Evolutionary conservation across 2,329 filamentous ascomycete species (phyloP).

Genomic region (Penicillium corylophilum): DNA sequence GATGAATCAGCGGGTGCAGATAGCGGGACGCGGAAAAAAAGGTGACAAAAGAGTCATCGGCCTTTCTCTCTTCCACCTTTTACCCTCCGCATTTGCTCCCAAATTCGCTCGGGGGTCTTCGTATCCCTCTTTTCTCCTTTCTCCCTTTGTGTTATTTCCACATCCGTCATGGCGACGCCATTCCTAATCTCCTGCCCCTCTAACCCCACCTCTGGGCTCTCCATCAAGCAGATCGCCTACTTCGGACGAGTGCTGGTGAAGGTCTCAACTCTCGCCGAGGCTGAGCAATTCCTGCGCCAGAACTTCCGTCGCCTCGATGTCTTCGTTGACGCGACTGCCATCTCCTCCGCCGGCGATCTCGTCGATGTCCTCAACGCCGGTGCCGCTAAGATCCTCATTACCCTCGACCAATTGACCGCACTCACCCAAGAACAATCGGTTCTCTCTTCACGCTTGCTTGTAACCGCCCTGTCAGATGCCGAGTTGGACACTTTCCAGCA

Average conservation of each 20-base stretch:
- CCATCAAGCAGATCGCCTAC: constrained; percentile 56
- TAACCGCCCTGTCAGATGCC: constrained; percentile 47
- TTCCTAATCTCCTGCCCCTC: constrained; percentile 45
- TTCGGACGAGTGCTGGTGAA: constrained; percentile 58
- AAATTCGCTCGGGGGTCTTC: constrained; percentile 16
- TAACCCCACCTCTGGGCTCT: constrained; percentile 50
- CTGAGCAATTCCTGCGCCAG: constrained; percentile 55
- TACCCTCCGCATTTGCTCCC: not conserved
- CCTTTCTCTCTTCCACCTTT: constrained; percentile 3
- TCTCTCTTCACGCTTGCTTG: constrained; percentile 56
- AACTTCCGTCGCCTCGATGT: constrained; percentile 59
- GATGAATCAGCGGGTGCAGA: constrained; percentile 21
- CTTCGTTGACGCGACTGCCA: constrained; percentile 72
- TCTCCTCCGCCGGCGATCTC: constrained; percentile 70
- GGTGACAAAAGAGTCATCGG: constrained; percentile 20
- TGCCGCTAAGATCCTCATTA: constrained; percentile 80
- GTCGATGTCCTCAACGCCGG: constrained; percentile 80
- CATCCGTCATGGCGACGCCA: constrained; percentile 40
- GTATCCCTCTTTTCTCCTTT: constrained; percentile 5
- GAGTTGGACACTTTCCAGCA: constrained; percentile 40
- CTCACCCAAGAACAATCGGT: constrained; percentile 55
- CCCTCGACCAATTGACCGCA: constrained; percentile 63
- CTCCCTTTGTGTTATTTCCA: not conserved
- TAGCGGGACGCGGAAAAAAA: constrained; percentile 13
- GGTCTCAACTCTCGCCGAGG: constrained; percentile 43